These are phyloP conservation scores for Penicillium ochrochloron DNA, from an alignment of 495 filamentous ascomycete species.

Conservation along the genomic window DNA sequence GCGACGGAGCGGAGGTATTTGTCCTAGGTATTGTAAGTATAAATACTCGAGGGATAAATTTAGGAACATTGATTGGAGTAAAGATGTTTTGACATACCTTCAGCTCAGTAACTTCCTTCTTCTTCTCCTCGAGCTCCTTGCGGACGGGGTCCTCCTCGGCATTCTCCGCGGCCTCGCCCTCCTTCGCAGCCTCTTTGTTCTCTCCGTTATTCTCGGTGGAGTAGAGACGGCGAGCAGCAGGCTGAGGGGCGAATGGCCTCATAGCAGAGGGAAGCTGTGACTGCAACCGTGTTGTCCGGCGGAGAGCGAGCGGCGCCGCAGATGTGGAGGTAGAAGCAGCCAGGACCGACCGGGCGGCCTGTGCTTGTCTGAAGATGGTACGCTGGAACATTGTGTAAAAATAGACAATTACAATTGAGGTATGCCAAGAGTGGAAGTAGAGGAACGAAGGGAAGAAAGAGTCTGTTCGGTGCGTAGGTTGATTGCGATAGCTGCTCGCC, in stretches of 20 bases:
- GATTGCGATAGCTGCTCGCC: conserved; percentile 19
- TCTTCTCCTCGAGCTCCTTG: conserved; percentile 80
- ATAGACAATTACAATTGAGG: conserved; percentile 15
- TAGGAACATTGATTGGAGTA: conserved; percentile 4
- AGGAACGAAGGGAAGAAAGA: conserved; percentile 6
- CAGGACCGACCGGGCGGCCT: conserved; percentile 46
- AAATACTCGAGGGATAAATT: not conserved
- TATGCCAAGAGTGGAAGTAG: conserved; percentile 13
- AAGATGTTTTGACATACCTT: conserved; percentile 63
- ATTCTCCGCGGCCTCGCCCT: conserved; percentile 38
- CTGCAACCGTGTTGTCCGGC: conserved; percentile 46
- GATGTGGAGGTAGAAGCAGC: conserved; percentile 38
- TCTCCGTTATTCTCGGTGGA: conserved; percentile 43
- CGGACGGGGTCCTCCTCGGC: conserved; percentile 53
- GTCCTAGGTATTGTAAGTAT: conserved; percentile 60
- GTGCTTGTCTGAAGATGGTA: conserved; percentile 49
- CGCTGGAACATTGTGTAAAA: conserved; percentile 50
- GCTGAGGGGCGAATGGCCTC: conserved; percentile 38
- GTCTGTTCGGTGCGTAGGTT: conserved; percentile 9
- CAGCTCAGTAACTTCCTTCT: conserved; percentile 79
- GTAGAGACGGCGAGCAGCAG: conserved; percentile 39
- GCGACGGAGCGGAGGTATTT: conserved; percentile 90
- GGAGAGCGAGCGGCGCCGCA: conserved; percentile 39
- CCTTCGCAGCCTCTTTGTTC: conserved; percentile 33
- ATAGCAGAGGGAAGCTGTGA: conserved; percentile 35